Percentiles rank a stretch among this genome's conserved stretches.
Evolutionary conservation across 176 grass and related monocot genomes (phyloP).

Genomic region (Elymus sibiricus): DNA sequence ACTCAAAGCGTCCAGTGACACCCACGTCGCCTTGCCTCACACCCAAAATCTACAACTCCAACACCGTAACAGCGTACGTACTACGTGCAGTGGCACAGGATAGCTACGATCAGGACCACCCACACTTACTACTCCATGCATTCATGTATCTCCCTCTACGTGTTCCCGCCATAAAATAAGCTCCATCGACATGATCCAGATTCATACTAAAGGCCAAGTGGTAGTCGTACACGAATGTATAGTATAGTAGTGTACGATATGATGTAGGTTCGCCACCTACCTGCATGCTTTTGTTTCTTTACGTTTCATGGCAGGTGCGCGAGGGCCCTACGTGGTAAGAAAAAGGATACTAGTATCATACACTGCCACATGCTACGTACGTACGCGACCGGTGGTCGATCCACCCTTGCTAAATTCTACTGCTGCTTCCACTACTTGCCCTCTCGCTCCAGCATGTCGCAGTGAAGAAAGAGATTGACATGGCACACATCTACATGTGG

Average conservation of each 20-base stretch:
- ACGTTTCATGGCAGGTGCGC: neutral
- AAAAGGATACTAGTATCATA: neutral
- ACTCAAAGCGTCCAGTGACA: neutral
- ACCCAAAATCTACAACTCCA: neutral
- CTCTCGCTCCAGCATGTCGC: neutral
- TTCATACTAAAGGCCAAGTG: neutral
- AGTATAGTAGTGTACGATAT: neutral
- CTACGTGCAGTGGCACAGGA: too few relatives aligned
- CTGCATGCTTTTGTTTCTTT: constrained; percentile 18
- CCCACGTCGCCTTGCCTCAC: neutral
- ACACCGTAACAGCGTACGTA: too few relatives aligned
- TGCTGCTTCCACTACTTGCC: neutral
- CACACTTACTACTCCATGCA: neutral
- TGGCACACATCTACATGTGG: neutral
- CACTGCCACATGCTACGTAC: constrained; percentile 15
- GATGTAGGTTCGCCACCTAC: neutral
- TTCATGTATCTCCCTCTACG: neutral
- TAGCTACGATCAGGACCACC: too few relatives aligned
- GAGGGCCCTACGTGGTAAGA: constrained; percentile 15
- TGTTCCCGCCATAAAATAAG: neutral
- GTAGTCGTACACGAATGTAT: neutral
- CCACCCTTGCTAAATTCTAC: neutral
- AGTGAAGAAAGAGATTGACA: neutral
- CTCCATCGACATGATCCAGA: neutral
- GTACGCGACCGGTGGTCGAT: neutral